Conservation (phyloP, 1,284 basidiomycete species). For the Veloporphyrellus conicus region DNA sequence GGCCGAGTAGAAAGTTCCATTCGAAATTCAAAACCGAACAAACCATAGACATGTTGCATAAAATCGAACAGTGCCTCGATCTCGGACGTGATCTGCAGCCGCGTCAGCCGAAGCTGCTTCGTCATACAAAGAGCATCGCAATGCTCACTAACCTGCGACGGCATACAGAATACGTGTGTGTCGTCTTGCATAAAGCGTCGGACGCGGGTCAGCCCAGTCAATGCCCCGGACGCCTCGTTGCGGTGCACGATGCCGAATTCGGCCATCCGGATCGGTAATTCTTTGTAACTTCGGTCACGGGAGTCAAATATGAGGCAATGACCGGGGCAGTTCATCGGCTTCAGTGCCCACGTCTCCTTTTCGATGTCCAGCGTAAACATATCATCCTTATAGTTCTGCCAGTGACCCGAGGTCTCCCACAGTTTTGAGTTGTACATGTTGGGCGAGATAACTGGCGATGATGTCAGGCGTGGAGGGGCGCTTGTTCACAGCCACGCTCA, state of each 20-base stretch:
- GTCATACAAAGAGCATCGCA: not conserved
- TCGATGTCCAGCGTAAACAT: constrained; percentile 95
- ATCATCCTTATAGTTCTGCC: constrained; percentile 96
- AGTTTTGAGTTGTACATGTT: constrained; percentile 98
- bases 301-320: constrained; percentile 97
- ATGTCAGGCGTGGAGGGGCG: constrained; percentile 7
- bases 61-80: constrained; percentile 90
- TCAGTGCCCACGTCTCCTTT: constrained; percentile 91
- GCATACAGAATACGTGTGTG: constrained; percentile 95
- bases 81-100: constrained; percentile 76
- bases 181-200: constrained; percentile 97
- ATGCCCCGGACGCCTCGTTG: constrained; percentile 93
- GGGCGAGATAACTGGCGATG: constrained; percentile 79
- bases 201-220: constrained; percentile 92
- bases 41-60: constrained; percentile 88
- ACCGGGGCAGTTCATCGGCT: constrained; percentile 99
- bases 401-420: constrained; percentile 98
- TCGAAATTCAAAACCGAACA: constrained; percentile 97
- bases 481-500: constrained; percentile 19
- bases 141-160: constrained; percentile 69
- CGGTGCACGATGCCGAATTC: constrained; percentile 98
- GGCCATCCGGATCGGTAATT: constrained; percentile 94
- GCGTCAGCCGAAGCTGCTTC: not conserved
- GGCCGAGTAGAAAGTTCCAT: constrained; percentile 95
- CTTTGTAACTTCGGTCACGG: constrained; percentile 90